A percentile compares a stretch with the other conserved stretches of the same genome.
These are phyloP conservation scores for Monosporascus ibericus DNA, from an alignment of 2,329 filamentous ascomycete species.

Conservation along the genomic window DNA sequence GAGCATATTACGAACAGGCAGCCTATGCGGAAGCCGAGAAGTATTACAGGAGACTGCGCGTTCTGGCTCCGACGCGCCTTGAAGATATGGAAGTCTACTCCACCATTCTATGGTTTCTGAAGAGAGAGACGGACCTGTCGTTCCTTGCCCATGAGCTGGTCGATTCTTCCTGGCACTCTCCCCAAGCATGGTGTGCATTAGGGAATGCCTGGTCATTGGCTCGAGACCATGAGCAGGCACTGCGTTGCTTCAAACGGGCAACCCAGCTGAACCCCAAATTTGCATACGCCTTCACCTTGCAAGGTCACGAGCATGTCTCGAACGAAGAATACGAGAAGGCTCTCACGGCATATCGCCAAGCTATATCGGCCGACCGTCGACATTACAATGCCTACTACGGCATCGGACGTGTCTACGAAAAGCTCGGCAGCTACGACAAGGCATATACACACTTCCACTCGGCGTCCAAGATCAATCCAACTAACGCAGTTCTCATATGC, in stretches of 20 bases:
- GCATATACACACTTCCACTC: constrained; percentile 88
- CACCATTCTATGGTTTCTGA: constrained; percentile 97
- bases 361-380: constrained; percentile 76
- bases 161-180: constrained; percentile 80
- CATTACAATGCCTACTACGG: constrained; percentile 99
- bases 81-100: constrained; percentile 99
- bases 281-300: constrained; percentile 90
- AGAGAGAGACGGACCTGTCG: constrained; percentile 84
- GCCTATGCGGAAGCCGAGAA: constrained; percentile 82
- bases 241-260: constrained; percentile 90
- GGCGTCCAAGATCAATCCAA: constrained; percentile 84
- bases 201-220: constrained; percentile 93
- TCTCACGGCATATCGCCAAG: constrained; percentile 76
- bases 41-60: constrained; percentile 73
- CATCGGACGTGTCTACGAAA: constrained; percentile 75
- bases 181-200: constrained; percentile 91
- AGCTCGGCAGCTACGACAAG: constrained; percentile 83
- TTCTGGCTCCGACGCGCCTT: constrained; percentile 72
- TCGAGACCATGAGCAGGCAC: constrained; percentile 87
- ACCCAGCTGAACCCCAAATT: constrained; percentile 87
- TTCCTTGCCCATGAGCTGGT: constrained; percentile 88
- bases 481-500: constrained; percentile 86
- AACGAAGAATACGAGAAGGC: constrained; percentile 98
- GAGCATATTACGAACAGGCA: constrained; percentile 85
- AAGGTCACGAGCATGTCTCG: constrained; percentile 90